phyloP scores from a whole-genome alignment of 768 basidiomycete species.

The Sistotremastrum niveocremeum region DNA sequence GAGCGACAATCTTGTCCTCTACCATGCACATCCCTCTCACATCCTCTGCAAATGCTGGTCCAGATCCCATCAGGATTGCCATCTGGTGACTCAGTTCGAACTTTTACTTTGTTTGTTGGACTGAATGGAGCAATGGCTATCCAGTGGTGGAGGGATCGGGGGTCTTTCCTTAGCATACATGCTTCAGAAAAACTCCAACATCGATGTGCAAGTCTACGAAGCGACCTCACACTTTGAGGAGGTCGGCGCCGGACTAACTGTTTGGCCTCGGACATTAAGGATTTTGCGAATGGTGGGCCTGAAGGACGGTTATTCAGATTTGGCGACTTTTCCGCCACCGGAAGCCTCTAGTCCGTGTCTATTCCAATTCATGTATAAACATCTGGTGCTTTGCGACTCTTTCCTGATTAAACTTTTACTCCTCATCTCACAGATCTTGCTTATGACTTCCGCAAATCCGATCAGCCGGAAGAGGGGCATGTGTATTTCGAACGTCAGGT shows the following conservation, averaged over 20 bases:
- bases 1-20: too few species aligned
- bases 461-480: conserved; percentile 22
- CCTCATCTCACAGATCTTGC: conserved; percentile 20
- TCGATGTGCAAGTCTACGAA: conserved; percentile 19
- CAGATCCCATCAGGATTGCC: conserved; percentile 26
- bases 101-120: neutral
- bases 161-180: conserved; percentile 19
- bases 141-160: conserved; percentile 18
- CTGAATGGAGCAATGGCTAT: conserved; percentile 5
- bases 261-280: conserved; percentile 18
- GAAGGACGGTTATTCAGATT: conserved; percentile 10
- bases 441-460: conserved; percentile 34
- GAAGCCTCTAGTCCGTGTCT: conserved; percentile 3
- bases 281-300: conserved; percentile 15
- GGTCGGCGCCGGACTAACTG: conserved; percentile 31
- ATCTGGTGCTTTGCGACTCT: neutral
- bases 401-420: neutral
- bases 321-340: conserved; percentile 12
- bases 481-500: too few species aligned
- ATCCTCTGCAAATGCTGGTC: too few species aligned
- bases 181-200: conserved; percentile 12
- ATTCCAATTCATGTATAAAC: conserved; percentile 6
- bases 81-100: conserved; percentile 31
- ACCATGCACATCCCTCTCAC: too few species aligned
- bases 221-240: conserved; percentile 31